phyloP scores from a whole-genome alignment of 169 alveolate species.

The Cryptosporidium viatorum region DNA sequence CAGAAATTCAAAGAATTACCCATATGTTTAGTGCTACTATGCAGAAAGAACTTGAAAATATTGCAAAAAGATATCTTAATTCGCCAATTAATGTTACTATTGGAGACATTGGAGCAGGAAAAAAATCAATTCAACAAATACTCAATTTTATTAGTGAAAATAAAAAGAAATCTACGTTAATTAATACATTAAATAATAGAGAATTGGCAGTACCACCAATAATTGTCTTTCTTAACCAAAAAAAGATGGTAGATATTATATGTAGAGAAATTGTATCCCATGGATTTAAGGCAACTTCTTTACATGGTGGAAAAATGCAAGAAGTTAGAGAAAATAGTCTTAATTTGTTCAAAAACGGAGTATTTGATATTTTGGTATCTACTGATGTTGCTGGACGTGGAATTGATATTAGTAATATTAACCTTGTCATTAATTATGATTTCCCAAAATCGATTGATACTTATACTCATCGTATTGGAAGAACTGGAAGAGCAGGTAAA shows the following conservation, averaged over 20 bases:
- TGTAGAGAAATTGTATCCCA: slow-evolving; percentile 62
- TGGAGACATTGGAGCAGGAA: slow-evolving; percentile 96
- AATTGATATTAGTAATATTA: slow-evolving; percentile 94
- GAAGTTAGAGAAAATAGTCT: slow-evolving; percentile 93
- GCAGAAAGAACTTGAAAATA: slow-evolving; percentile 93
- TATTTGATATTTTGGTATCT: slow-evolving; percentile 93
- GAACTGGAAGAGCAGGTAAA: slow-evolving; percentile 99
- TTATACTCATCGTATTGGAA: slow-evolving; percentile 91
- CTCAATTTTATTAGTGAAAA: slow-evolving; percentile 91
- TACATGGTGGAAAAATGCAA: slow-evolving; percentile 95
- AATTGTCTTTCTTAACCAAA: slow-evolving; percentile 94
- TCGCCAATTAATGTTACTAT: slow-evolving; percentile 91
- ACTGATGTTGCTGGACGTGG: slow-evolving; percentile 99
- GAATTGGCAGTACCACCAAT: slow-evolving; percentile 90
- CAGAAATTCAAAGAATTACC: slow-evolving; percentile 88
- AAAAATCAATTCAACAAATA: slow-evolving; percentile 91
- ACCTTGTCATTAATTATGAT: slow-evolving; percentile 96
- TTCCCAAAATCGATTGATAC: slow-evolving; percentile 96
- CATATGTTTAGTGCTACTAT: slow-evolving; percentile 97
- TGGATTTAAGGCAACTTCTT: slow-evolving; percentile 80
- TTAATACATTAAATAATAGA: slow-evolving; percentile 77
- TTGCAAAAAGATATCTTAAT: slow-evolving; percentile 91
- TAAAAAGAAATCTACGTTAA: slow-evolving; percentile 83
- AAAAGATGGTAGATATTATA: slow-evolving; percentile 92
- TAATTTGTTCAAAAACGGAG: slow-evolving; percentile 90